Percentiles rank a stretch among this genome's conserved stretches.
These are phyloP conservation scores for Diaporthe sp. DNA, from an alignment of 2,329 filamentous ascomycete species.

Conservation along the genomic window DNA sequence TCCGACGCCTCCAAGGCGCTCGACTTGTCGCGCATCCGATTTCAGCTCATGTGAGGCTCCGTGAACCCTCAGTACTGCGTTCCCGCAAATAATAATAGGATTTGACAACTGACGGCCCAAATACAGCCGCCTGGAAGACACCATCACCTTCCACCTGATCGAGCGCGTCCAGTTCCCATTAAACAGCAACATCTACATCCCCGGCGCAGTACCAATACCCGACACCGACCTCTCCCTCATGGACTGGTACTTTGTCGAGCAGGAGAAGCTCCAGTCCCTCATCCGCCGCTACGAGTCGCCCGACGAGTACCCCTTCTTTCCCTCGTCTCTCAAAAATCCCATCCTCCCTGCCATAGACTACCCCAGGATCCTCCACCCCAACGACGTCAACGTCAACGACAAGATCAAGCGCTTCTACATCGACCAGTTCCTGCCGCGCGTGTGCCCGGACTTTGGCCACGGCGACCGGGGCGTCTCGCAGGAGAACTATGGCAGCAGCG, in stretches of 20 bases:
- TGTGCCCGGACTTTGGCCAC: constrained; percentile 83
- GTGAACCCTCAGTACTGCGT: background rate
- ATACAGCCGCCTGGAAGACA: constrained; percentile 91
- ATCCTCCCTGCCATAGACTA: constrained; percentile 92
- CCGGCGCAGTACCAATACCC: constrained; percentile 85
- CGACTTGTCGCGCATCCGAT: constrained; percentile 92
- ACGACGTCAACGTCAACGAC: constrained; percentile 91
- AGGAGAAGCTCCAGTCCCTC: constrained; percentile 91
- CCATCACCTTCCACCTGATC: constrained; percentile 96
- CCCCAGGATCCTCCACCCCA: constrained; percentile 87
- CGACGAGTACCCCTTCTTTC: constrained; percentile 98
- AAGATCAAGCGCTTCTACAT: constrained; percentile 91
- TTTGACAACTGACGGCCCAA: background rate
- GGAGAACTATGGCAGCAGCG: constrained; percentile 96
- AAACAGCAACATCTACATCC: constrained; percentile 87
- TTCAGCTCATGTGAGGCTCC: constrained; percentile 84
- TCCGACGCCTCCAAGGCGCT: constrained; percentile 87
- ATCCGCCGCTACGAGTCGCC: constrained; percentile 96
- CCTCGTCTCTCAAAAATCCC: constrained; percentile 80
- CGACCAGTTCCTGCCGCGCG: constrained; percentile 83
- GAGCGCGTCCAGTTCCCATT: constrained; percentile 98
- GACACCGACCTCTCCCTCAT: constrained; percentile 82
- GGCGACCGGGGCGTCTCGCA: constrained; percentile 86
- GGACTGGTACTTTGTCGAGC: constrained; percentile 93
- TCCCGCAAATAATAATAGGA: no score